phyloP scores from a whole-genome alignment of 202 grass and related monocot species.

The Schoenoplectus triqueter region DNA sequence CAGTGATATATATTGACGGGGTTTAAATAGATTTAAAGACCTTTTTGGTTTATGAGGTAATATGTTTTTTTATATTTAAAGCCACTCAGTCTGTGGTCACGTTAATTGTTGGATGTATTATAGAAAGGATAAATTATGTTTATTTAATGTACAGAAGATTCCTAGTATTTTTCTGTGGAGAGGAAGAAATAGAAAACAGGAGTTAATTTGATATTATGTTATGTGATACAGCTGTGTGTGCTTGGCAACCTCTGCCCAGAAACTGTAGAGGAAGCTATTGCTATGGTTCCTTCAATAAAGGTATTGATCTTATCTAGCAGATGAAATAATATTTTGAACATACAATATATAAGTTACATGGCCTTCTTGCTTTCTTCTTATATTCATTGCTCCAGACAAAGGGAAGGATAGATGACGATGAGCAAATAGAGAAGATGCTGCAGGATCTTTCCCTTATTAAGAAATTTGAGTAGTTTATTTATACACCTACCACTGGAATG shows the following conservation, averaged over 20 bases:
- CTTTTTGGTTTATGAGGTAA: background rate
- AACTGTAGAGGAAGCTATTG: conserved; percentile 74
- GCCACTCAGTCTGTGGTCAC: background rate
- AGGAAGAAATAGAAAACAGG: background rate
- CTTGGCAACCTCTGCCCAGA: conserved; percentile 93
- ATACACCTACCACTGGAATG: background rate
- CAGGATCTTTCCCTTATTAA: conserved; percentile 90
- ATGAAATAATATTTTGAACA: background rate
- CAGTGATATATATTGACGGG: background rate
- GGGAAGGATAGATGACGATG: conserved; percentile 50
- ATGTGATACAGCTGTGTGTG: conserved; percentile 67
- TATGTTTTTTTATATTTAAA: background rate
- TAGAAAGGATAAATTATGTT: no score
- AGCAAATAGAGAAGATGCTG: conserved; percentile 84
- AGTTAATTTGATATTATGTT: background rate
- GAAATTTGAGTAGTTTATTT: conserved; percentile 59
- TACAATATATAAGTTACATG: background rate
- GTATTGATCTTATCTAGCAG: conserved; percentile 34
- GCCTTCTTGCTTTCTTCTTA: conserved; percentile 9
- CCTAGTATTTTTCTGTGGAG: background rate
- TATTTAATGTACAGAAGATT: no score
- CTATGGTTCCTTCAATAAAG: conserved; percentile 83
- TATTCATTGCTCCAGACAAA: conserved; percentile 39
- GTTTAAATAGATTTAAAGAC: conserved; percentile 1
- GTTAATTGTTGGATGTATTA: background rate